Evolutionary conservation across 164 flowering plant species (phyloP), one percentile per base, ranked within the genome.

Genomic region (Dillenia turbinata): DNA sequence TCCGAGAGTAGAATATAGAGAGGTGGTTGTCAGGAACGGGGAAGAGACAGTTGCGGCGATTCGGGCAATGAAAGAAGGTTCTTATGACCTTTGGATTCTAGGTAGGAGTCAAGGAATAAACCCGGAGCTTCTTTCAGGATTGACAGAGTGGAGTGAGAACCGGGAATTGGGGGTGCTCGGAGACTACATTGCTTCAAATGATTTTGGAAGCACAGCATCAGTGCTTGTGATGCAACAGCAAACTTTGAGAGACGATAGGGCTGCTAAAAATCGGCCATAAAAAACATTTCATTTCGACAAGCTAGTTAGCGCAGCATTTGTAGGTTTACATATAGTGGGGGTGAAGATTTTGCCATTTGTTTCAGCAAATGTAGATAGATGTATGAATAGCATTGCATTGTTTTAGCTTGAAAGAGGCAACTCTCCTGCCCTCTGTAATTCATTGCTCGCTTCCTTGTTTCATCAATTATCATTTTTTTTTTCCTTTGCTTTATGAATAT

Each of bases 161-260:
- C 57, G 57, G 12, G 87, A 88, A 60, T 66, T 88, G 13, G 95
- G 95, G 10, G 58, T 74, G 0, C 50, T 88, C 0, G 91, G 95
- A 8, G 95, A 84, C 10, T 77, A 50, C 19, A 40, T 86, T 24
- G 71, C 85, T 0, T 81, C 88, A 0, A 15, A n/a, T 9, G 91
- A 86, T 63, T 81, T 80, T 22, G 69, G 67, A 0, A 56, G 73
- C 9, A 13, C 64, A 1, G 81, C 74, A 15, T 83, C 86, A 2
- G 83, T 88, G 55, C 63, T 88, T 16, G 89, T 81, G 14, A 49
- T 88, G 56, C 89, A 84, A 15, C 89, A 88, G 19, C 87, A 82
- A 55, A n/a, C 80, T 46, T 54, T 83, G 19, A 72, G 81, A 12
- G 45, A 13, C 59, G 48, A 22, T 9, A 66, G 73, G 78, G 63